Base-by-base conservation (phyloP, 2,329 filamentous ascomycete species). In the Xylaria sp. region DNA sequence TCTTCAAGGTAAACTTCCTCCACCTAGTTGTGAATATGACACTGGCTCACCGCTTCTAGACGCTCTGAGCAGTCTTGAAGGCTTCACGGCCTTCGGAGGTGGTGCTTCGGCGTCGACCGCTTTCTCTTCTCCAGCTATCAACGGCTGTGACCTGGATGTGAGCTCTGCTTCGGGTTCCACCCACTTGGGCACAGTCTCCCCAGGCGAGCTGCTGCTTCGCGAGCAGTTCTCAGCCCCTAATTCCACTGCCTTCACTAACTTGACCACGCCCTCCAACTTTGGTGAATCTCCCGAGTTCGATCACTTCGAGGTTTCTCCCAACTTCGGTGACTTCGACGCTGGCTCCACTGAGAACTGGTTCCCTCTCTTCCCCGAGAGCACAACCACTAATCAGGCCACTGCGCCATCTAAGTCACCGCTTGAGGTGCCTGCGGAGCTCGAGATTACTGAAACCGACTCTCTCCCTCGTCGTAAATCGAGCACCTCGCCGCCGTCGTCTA, bases 201-300 rank as follows among this genome's bases (percentile, higher is more conserved):
- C 94, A 23, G 91, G 92, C 80, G 94, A 97, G 77, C 85, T 97
- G 73, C 83, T 91, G 74, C 85, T 94, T 75, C 88, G 89, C 74
- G 89, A 92, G 76, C 85, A 87, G 68, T 89, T 89, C 77, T 97
- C 93, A 71, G 89, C 93, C 46, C 94, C 94, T 37, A 93, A 93
- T 77, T 97, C 94, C 1, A 87, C 91, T 56, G 90, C 92, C 41
- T 89, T 96, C 78, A 97, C 94, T 44, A 90, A 94, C 72, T 78
- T 97, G 81, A 97, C 94, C 66, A 96, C 94, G 69, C 94, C 94
- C 54, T 93, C 92, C n/a, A 85, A 89, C 66, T 91, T 89, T 76
- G 88, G 92, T 78, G 92, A 91, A 76, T 97, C 93, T 62, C 93
- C 93, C 12, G 91, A 89, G 68, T 90, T 91, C 70, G 90, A 93